Conservation (phyloP, 768 basidiomycete genomes). For the Russula compacta region DNA sequence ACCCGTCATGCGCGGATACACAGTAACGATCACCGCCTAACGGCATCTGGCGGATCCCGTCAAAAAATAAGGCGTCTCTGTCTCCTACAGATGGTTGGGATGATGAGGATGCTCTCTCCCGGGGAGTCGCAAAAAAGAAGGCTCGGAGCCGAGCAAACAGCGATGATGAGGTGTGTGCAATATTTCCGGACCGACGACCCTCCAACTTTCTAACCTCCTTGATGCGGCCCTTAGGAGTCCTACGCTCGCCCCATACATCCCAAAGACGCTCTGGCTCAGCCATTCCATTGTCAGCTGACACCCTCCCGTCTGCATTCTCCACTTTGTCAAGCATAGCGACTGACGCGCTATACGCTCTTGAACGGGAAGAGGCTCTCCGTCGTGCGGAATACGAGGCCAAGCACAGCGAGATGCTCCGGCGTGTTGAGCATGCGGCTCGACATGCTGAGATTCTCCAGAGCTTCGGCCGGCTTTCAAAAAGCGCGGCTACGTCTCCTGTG, state of each 20-base stretch:
- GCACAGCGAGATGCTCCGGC: slow-evolving; percentile 35
- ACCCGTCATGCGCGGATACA: slow-evolving; percentile 95
- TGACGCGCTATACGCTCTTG: slow-evolving; percentile 83
- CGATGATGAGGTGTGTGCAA: slow-evolving; percentile 67
- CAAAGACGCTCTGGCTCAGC: background rate
- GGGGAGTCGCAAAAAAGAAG: slow-evolving; percentile 31
- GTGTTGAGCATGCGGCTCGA: slow-evolving; percentile 29
- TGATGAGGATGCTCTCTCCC: slow-evolving; percentile 11
- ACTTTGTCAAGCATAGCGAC: slow-evolving; percentile 69
- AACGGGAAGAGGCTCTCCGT: slow-evolving; percentile 66
- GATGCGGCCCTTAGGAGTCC: slow-evolving; percentile 25
- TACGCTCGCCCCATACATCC: slow-evolving; percentile 30
- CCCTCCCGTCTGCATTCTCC: slow-evolving; percentile 33
- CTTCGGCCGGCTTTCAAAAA: slow-evolving; percentile 25
- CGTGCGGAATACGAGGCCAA: slow-evolving; percentile 53
- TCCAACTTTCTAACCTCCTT: slow-evolving; percentile 12
- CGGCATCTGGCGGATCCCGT: background rate
- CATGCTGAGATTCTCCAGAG: slow-evolving; percentile 37
- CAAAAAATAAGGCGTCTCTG: background rate
- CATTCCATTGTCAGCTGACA: slow-evolving; percentile 24
- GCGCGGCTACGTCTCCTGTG: slow-evolving; percentile 17
- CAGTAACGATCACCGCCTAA: slow-evolving; percentile 42
- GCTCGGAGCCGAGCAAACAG: slow-evolving; percentile 70
- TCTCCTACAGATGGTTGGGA: slow-evolving; percentile 16
- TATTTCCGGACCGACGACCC: background rate